These are phyloP conservation scores for Trichoderma koningii DNA, from an alignment of 2,329 filamentous ascomycete genomes.

Conservation along the genomic window DNA sequence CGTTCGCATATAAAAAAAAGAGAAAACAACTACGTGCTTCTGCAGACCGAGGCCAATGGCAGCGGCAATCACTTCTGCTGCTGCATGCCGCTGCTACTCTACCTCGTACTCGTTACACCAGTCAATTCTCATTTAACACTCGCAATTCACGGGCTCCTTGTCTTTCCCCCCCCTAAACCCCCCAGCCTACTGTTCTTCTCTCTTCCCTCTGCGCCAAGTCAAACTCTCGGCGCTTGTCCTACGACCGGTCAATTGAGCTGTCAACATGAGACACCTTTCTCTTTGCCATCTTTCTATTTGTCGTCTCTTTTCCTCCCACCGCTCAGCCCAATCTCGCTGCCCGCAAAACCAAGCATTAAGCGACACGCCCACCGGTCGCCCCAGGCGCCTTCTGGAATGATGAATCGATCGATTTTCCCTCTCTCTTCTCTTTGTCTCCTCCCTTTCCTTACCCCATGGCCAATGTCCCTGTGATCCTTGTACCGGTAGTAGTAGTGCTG, in stretches of 20 bases:
- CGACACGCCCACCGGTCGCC: not conserved
- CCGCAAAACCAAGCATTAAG: conserved; percentile 3
- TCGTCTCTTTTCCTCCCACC: not conserved
- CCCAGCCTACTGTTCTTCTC: not conserved
- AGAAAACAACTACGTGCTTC: not conserved
- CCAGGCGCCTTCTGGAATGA: conserved; percentile 23
- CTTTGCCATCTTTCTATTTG: not conserved
- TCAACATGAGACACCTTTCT: conserved; percentile 2
- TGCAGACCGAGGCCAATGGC: not conserved
- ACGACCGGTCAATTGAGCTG: not conserved
- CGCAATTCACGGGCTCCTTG: not conserved
- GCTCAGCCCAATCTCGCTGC: conserved; percentile 8
- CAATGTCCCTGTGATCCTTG: too few species aligned
- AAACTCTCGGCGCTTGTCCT: not conserved
- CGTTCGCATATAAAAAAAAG: too few species aligned
- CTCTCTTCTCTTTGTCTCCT: not conserved
- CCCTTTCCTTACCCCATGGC: not conserved
- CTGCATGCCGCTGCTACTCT: too few species aligned
- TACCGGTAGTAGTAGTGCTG: too few species aligned
- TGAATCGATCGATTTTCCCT: conserved; percentile 3
- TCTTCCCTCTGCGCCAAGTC: not conserved
- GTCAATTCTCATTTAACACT: too few species aligned
- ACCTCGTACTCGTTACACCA: too few species aligned
- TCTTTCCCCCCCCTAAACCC: not conserved
- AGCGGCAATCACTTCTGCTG: not conserved